Evolutionary conservation across 495 filamentous ascomycete genomes (phyloP), one percentile per base, ranked within the genome.

Genomic region (Podospora pseudopauciseta): DNA sequence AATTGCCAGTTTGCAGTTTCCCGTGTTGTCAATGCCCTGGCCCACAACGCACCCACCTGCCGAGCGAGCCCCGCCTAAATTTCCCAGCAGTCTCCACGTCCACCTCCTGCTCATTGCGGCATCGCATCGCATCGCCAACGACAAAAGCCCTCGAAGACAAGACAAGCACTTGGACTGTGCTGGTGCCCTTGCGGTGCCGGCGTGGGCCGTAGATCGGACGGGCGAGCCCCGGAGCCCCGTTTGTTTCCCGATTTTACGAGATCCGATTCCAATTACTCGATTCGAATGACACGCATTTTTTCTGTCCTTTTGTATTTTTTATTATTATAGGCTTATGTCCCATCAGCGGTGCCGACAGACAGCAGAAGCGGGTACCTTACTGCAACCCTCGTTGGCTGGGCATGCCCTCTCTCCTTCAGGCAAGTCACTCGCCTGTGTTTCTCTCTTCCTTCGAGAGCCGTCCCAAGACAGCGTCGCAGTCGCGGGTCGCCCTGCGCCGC

Each of bases 11-110:
- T 72, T 64, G 53, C 67, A 61, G 65, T 63, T 65, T 65, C 68
- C 68, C 61, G 67, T 65, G 61, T 65, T 70, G 68, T 70, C 69
- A 67, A 66, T 66, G 66, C 70, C 70, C 68, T 49, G 39, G 39
- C 39, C 39, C 30, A 32, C 30, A 32, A 32, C 59, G 11, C 23
- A 27, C 63, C 66, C 54, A 53, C 67, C 58, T 69, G 64, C 58
- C 68, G 67, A 60, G 67, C 68, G 67, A 63, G 67, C 65, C 69
- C 69, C 68, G 72, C 72, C 67, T 67, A 69, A 71, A 67, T 71
- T 68, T 71, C 68, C 65, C 65, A 72, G 30, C 58, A 61, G 34
- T 28, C 62, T 61, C 23, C n/a, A 23, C 53, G 39, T 49, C 13
- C 39, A 49, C 39, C 39, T 49, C 39, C 39, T 49, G 39, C 54